Evolutionary conservation across 495 filamentous ascomycete species (phyloP), one percentile per base, ranked within the genome.

Genomic region (Penicillium desertorum): DNA sequence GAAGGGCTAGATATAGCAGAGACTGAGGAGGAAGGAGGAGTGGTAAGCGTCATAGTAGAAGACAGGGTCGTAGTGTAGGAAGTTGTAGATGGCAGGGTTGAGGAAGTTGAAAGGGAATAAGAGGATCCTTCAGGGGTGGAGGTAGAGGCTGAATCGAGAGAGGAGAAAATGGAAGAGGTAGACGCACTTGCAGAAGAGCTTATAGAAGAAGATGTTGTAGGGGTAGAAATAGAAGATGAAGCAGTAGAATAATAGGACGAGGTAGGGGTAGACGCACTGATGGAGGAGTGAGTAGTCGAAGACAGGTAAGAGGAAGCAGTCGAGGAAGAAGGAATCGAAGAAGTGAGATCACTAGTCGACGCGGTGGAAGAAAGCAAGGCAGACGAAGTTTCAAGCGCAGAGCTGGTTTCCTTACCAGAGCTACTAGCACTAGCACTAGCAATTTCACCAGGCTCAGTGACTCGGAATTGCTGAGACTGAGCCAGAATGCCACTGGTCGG

Each of bases 401-500:
- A 63, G 32, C 64, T 67, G 57, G 66, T 59, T 59, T 61, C 62
- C 66, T 69, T 69, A 69, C 66, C 64, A 69, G 66, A 69, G 55
- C 54, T 69, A 54, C 56, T 62, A 46, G 30, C 30, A 34, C 30
- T 34, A 29, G 27, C 27, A 34, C 30, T 34, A 34, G 48, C 42
- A 47, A 52, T 39, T 47, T 51, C 46, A 53, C 57, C 45, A 3
- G 64, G 44, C 57, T 50, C 54, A 44, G 66, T 64, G 52, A 74
- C 68, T 55, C 61, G 62, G 59, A 74, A 74, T 41, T 72, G 63
- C 39, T 63, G 60, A 12, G 70, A 72, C 62, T 74, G 71, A 41
- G 71, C 71, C 23, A 74, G 54, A 51, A 74, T 72, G 19, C 68
- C 70, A 45, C 58, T 59, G 48, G 53, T 59, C 3, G 43, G 51